phyloP scores from a whole-genome alignment of 1,284 basidiomycete genomes.

The Singerocomus inundabilis region DNA sequence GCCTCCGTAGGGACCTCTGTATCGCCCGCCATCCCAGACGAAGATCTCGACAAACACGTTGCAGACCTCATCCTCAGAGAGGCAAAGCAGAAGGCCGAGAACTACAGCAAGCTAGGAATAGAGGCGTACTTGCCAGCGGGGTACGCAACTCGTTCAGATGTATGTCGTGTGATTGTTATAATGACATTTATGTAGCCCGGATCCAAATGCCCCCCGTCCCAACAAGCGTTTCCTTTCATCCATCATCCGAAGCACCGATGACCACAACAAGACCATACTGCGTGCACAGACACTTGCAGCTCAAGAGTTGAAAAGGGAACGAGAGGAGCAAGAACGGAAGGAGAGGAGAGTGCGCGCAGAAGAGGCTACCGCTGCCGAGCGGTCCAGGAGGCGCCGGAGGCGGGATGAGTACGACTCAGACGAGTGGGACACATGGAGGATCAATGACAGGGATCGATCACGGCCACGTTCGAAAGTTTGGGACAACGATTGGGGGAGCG shows the following conservation, averaged over 20 bases:
- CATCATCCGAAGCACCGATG: slow-evolving; percentile 88
- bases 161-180: neutral
- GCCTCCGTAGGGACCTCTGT: slow-evolving; percentile 77
- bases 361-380: slow-evolving; percentile 66
- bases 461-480: slow-evolving; percentile 21
- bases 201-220: slow-evolving; percentile 71
- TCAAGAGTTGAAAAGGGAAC: slow-evolving; percentile 63
- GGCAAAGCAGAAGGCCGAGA: slow-evolving; percentile 84
- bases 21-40: slow-evolving; percentile 64
- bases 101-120: slow-evolving; percentile 64
- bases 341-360: slow-evolving; percentile 63
- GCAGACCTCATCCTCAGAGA: slow-evolving; percentile 86
- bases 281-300: slow-evolving; percentile 75
- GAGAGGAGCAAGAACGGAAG: slow-evolving; percentile 58
- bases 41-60: slow-evolving; percentile 85
- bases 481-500: slow-evolving; percentile 31
- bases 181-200: slow-evolving; percentile 27
- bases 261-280: slow-evolving; percentile 84
- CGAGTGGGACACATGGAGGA: slow-evolving; percentile 44
- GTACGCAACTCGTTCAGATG: slow-evolving; percentile 30
- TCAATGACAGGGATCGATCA: slow-evolving; percentile 40
- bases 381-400: slow-evolving; percentile 44
- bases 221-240: slow-evolving; percentile 90
- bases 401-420: slow-evolving; percentile 30
- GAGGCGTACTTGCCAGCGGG: slow-evolving; percentile 60